Evolutionary conservation across 2,329 filamentous ascomycete species (phyloP), one percentile per base, ranked within the genome.

Genomic region (Monosporascus sp.): DNA sequence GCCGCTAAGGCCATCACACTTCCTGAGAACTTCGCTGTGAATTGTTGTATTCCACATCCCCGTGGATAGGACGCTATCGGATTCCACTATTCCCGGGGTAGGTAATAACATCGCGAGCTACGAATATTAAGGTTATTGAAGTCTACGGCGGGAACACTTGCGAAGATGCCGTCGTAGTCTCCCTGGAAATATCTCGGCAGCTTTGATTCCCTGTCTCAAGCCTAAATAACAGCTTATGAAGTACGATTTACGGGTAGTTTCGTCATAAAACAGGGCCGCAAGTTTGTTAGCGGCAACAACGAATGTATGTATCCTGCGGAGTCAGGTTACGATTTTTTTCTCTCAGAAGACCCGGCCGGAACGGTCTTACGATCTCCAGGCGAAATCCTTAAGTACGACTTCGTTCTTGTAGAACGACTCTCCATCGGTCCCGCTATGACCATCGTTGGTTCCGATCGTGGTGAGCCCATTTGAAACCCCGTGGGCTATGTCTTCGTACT

Each of bases 191-290:
- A 68, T 61, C 58, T 85, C 75, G 0, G 79, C 75, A 7, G 76
- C 74, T 51, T 79, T 79, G 36, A 82, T 68, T 3, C 80, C 83
- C 68, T 85, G 80, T 0, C 82, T 72, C 1, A 83, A 82, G 7
- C 84, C 83, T 0, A 80, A 77, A 0, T 80, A 84, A 61, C 83
- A 85, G 7, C 83, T 83, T 2, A 77, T 61, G 56, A 78, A 85
- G 65, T 85, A 85, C 1, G 73, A 76, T 50, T 75, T 77, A 0
- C 67, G 64, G 0, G 71, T 63, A 0, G 27, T 4, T 3, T 53
- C 55, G 2, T 66, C 66, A 59, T 84, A 85, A 64, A 80, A 82
- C 0, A 66, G 61, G 16, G 74, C 60, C 2, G 73, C 70, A 20
- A 84, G 66, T 19, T 71, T 54, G 60, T 81, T 84, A 14, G 75